Evolutionary conservation across 2,329 filamentous ascomycete species (phyloP), one percentile per base, ranked within the genome.

Genomic region (Sporothrix curviconia): DNA sequence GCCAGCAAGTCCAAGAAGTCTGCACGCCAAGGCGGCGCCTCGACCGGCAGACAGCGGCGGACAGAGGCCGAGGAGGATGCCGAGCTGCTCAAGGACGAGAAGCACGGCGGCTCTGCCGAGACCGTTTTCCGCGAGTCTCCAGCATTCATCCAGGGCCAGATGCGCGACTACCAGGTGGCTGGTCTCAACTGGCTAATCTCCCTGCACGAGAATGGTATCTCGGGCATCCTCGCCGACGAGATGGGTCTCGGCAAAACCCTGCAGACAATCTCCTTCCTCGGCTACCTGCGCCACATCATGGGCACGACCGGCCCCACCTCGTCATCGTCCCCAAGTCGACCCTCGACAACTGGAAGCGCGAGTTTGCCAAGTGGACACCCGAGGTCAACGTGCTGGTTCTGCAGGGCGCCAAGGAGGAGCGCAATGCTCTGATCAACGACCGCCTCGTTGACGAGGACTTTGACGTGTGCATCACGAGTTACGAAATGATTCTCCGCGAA

Each of bases 241-340:
- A 99, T 99, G 94, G 94, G 94, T 72, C 79, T 99, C 19, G 94
- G 94, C 67, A 99, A 99, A 78, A 99, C 94, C 0, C 74, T 99
- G 28, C 94, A 99, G 73, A 99, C 94, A 0, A 99, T 99, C 60
- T 88, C 94, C 1, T 99, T 99, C 74, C 76, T 99, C 34, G 94
- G 94, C 3, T 99, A 99, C 69, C 78, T 99, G 43, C 86, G 94
- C 67, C 94, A 95, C 72, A 84, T 96, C 60, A 87, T 90, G 72
- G 90, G 85, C 61, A 97, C 92, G 64, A 90, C 82, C 7, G 94
- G 94, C 0, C 94, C 94, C 94, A 99, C 74, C 78, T 99, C 43
- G 82, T 99, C 54, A 88, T 83, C 5, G 94, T 99, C 5, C 94
- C 94, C 42, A 99, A 99, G 70, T 97, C 94, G 12, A 99, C 94